Conservation (phyloP, 164 flowering plant genomes). For the Liriodendron chinense region DNA sequence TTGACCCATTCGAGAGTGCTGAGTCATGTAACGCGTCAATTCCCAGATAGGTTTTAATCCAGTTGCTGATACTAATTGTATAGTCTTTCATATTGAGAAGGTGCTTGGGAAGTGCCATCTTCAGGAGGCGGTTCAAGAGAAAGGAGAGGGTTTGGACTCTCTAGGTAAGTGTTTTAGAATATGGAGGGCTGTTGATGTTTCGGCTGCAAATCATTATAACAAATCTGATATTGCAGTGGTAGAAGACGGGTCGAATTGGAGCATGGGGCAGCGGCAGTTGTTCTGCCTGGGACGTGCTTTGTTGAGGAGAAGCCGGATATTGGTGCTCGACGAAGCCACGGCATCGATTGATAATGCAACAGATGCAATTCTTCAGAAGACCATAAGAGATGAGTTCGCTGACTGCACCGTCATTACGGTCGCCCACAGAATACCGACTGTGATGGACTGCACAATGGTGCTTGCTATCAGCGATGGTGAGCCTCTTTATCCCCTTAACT, state of each 20-base stretch:
- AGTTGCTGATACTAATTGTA: background rate
- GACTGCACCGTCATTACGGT: too few relatives aligned
- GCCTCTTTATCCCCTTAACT: conserved; percentile 3
- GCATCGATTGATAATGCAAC: too few relatives aligned
- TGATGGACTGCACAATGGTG: too few relatives aligned
- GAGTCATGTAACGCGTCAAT: too few relatives aligned
- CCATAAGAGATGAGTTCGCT: too few relatives aligned
- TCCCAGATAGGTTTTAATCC: too few relatives aligned
- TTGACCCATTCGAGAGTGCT: too few relatives aligned
- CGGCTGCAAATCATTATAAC: background rate
- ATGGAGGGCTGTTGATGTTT: background rate
- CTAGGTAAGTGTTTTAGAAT: too few relatives aligned
- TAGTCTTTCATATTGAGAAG: conserved; percentile 23
- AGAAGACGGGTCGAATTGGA: conserved; percentile 73
- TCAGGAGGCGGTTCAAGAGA: conserved; percentile 46
- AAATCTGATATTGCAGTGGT: conserved; percentile 33
- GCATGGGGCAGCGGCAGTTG: conserved; percentile 68
- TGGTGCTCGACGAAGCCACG: conserved; percentile 82
- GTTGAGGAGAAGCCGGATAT: conserved; percentile 47
- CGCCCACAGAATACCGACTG: too few relatives aligned
- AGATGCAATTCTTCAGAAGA: too few relatives aligned
- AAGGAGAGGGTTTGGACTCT: conserved; percentile 50
- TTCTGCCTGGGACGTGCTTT: conserved; percentile 71
- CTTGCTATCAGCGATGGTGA: conserved; percentile 54
- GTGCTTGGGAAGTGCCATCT: conserved; percentile 72